Base-by-base conservation (phyloP, 805 yeast species). In the Vanderwaltozyma polyspora region DNA sequence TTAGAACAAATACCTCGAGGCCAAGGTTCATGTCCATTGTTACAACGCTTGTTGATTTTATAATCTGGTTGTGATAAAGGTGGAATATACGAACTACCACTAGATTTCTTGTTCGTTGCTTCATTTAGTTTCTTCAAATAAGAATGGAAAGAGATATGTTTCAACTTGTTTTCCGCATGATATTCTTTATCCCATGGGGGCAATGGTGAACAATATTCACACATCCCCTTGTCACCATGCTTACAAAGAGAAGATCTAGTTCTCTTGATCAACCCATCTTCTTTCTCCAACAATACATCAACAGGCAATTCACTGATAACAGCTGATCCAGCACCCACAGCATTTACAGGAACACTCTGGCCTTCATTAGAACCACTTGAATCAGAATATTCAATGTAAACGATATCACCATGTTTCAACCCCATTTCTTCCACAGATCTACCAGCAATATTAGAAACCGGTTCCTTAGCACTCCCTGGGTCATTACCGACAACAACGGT, bases 171-270 rank as follows among this genome's bases (percentile, higher is more conserved):
- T 41, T 76, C 79, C 32, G 72, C 72, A 43, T 77, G 78, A 54
- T 86, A 89, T 16, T 68, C 72, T 42, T 68, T 69, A 56, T 91
- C 95, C 84, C 89, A 91, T 3, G 98, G 97, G 24, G 95, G 95
- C 34, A 91, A 62, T 0, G 97, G 95, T 23, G 93, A 76, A 56
- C 97, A 91, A 53, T 86, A 85, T 51, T 91, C 98, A 58, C 98
- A 91, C 97, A 91, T 91, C 2, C 97, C 99, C 47, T 79, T 79
- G 25, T 78, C 89, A 3, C 89, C 81, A 55, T 91, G 98, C 39
- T 78, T 72, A 58, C 98, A 89, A 41, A 86, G 62, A 2, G 56
- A 47, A 1, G 84, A 72, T 42, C 64, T 68, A 25, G 64, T 59
- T 23, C 98, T 68, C 19, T 67, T 58, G 36, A 91, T 84, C 36